These are phyloP conservation scores for Zostera marina DNA, from an alignment of 116 monocot genomes.

Conservation along the genomic window DNA sequence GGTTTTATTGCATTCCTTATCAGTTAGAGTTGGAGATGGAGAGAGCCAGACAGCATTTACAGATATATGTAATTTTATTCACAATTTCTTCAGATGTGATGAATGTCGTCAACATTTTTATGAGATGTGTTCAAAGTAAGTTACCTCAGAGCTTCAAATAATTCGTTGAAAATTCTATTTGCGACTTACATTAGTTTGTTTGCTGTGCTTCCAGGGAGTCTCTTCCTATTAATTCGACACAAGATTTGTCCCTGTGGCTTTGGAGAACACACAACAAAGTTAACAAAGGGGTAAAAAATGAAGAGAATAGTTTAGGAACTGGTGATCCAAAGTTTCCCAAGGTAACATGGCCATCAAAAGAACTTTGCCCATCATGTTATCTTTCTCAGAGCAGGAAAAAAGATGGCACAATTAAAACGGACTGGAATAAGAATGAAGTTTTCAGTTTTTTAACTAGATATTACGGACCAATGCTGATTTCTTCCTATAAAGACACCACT, in stretches of 20 bases:
- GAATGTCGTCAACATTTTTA: conserved; percentile 86
- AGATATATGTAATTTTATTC: conserved; percentile 72
- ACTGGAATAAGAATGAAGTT: conserved; percentile 70
- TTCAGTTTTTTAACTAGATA: conserved; percentile 54
- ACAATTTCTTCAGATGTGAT: conserved; percentile 86
- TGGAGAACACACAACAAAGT: conserved; percentile 87
- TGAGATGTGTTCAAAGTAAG: conserved; percentile 76
- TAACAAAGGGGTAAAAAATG: conserved; percentile 76
- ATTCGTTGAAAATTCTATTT: neutral
- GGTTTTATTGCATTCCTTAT: conserved; percentile 83
- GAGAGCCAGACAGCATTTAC: conserved; percentile 68
- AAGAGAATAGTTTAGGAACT: conserved; percentile 42
- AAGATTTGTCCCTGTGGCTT: conserved; percentile 56
- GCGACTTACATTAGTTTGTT: neutral
- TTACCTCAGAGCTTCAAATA: neutral
- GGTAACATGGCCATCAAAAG: conserved; percentile 59
- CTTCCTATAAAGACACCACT: conserved; percentile 23
- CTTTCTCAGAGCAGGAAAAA: conserved; percentile 18
- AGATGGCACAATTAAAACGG: conserved; percentile 8
- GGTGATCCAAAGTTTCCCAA: conserved; percentile 75
- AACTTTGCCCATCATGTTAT: conserved; percentile 59
- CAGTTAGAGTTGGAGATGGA: conserved; percentile 73
- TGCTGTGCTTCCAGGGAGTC: conserved; percentile 26
- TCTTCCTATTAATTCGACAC: conserved; percentile 49
- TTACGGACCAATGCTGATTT: conserved; percentile 55